Percentiles rank a stretch among this genome's conserved stretches.
Conservation (phyloP, 257 asterid genomes). For the Scutellaria minor region DNA sequence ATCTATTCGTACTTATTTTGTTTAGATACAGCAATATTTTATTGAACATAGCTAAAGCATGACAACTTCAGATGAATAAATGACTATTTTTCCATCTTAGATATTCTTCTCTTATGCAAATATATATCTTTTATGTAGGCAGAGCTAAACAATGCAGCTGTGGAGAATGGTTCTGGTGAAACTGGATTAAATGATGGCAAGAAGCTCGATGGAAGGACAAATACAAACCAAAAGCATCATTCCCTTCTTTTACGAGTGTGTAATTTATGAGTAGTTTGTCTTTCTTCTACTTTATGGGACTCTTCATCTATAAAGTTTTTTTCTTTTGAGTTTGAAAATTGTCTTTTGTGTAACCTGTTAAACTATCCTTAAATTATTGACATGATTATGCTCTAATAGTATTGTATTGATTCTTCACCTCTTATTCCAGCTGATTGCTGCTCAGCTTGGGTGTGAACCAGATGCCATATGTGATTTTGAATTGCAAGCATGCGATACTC, state of each 20-base stretch:
- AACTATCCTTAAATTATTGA: conserved; percentile 9
- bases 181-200: conserved; percentile 47
- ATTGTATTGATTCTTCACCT: conserved; percentile 15
- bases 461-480: conserved; percentile 94
- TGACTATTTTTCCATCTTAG: background rate
- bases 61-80: conserved; percentile 13
- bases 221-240: conserved; percentile 63
- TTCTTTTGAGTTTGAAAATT: conserved; percentile 22
- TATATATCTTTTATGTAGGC: conserved; percentile 51
- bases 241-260: conserved; percentile 84
- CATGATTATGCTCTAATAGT: conserved; percentile 19
- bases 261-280: conserved; percentile 15
- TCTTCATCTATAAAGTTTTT: conserved; percentile 8
- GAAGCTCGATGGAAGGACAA: conserved; percentile 43
- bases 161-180: conserved; percentile 52
- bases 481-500: conserved; percentile 95
- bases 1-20: background rate
- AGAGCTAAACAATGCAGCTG: conserved; percentile 69
- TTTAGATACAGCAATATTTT: too few relatives aligned
- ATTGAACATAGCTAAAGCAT: background rate
- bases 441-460: conserved; percentile 75
- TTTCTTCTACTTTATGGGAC: background rate
- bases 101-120: conserved; percentile 22
- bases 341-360: background rate
- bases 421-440: conserved; percentile 69